A percentile compares a stretch with the other conserved stretches of the same genome.
Evolutionary conservation across 129 eudicot genomes (phyloP).

Genomic region (Gnaphalium uliginosum): DNA sequence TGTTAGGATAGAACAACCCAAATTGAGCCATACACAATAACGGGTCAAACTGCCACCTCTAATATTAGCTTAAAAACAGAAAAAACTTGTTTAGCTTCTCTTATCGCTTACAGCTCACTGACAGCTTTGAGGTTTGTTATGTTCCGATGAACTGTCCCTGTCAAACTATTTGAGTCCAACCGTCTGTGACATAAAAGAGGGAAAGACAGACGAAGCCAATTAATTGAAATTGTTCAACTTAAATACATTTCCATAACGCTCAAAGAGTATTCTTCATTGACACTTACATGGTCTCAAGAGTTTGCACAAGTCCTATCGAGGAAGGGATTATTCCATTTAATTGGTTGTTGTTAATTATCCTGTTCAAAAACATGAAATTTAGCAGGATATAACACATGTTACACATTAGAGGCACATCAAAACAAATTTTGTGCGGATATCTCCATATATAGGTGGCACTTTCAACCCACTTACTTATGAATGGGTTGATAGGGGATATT

Average conservation of each 20-base stretch:
- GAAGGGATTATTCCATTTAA: constrained; percentile 63
- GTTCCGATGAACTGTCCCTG: constrained; percentile 57
- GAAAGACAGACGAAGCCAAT: not conserved
- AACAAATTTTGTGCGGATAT: not conserved
- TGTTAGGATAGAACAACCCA: no score
- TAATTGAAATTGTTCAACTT: not conserved
- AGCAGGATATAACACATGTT: not conserved
- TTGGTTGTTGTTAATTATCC: constrained; percentile 75
- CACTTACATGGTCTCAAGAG: constrained; percentile 72
- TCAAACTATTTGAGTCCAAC: constrained; percentile 63
- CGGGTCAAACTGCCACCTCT: not conserved
- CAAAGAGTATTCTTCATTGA: constrained; percentile 19
- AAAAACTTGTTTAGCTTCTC: not conserved
- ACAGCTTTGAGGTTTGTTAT: constrained; percentile 51
- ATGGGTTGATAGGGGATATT: not conserved
- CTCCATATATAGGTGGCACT: not conserved
- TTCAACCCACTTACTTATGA: not conserved
- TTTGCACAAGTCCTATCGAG: constrained; percentile 51
- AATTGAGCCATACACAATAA: no score
- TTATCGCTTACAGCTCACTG: constrained; percentile 63
- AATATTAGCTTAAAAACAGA: not conserved
- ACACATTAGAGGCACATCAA: not conserved
- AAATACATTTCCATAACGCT: not conserved
- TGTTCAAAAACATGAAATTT: constrained; percentile 23
- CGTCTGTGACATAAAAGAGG: constrained; percentile 50